Conservation (phyloP, 768 basidiomycete species). For the Xerocomus brunneocitrinus region DNA sequence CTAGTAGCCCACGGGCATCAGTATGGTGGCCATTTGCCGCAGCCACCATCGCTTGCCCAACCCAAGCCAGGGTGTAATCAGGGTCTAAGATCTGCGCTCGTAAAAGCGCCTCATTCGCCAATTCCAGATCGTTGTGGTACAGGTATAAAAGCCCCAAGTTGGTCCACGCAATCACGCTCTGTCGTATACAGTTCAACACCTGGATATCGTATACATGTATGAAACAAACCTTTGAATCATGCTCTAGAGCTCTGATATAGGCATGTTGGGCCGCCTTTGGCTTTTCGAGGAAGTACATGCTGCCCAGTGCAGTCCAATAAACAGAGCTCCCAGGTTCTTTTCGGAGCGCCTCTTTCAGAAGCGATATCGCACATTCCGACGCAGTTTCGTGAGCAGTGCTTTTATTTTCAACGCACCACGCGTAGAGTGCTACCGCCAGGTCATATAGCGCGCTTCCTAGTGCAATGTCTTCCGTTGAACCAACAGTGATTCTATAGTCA, state of each 20-base stretch:
- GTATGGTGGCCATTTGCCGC: constrained; percentile 49
- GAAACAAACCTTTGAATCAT: constrained; percentile 68
- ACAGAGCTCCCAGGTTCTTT: constrained; percentile 64
- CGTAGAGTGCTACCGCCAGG: constrained; percentile 57
- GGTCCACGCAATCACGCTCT: constrained; percentile 79
- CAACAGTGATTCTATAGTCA: constrained; percentile 56
- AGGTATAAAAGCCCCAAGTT: constrained; percentile 87
- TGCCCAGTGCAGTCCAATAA: constrained; percentile 84
- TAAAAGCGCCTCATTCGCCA: constrained; percentile 82
- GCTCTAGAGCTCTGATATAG: constrained; percentile 83
- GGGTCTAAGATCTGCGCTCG: constrained; percentile 91
- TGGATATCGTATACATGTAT: background rate
- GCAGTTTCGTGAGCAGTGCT: constrained; percentile 18
- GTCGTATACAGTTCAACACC: constrained; percentile 2
- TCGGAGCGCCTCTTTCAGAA: constrained; percentile 67
- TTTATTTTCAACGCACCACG: constrained; percentile 38
- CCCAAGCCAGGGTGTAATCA: constrained; percentile 84
- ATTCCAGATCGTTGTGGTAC: constrained; percentile 67
- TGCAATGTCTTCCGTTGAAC: constrained; percentile 44
- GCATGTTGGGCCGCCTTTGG: constrained; percentile 84
- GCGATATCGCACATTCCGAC: constrained; percentile 43
- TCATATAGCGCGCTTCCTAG: constrained; percentile 70
- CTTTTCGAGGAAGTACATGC: constrained; percentile 60
- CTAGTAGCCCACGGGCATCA: constrained; percentile 66
- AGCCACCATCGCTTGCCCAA: constrained; percentile 80